Conservation (phyloP, 1,284 basidiomycete genomes). For the Rhodofomes roseus region DNA sequence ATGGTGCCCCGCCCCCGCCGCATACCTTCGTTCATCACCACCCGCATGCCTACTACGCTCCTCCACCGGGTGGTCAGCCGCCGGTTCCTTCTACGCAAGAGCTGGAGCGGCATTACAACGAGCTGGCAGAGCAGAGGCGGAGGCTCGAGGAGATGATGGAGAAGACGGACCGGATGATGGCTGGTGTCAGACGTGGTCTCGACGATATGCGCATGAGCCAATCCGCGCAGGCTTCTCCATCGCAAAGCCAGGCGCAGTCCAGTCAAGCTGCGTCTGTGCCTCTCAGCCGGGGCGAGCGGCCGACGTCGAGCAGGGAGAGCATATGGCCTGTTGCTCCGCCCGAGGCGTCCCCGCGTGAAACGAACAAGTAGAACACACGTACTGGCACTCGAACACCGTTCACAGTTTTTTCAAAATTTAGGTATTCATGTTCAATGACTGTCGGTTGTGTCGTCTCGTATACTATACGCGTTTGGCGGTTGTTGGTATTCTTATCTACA, state of each 20-base stretch:
- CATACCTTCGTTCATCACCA: slow-evolving; percentile 10
- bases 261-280: slow-evolving; percentile 25
- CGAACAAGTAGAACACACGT: slow-evolving; percentile 4
- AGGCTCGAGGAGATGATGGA: slow-evolving; percentile 68
- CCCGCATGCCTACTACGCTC: slow-evolving; percentile 20
- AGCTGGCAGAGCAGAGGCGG: slow-evolving; percentile 56
- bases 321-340: slow-evolving; percentile 33
- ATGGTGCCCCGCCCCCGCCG: slow-evolving; percentile 25
- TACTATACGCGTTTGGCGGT: background rate
- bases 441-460: background rate
- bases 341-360: slow-evolving; percentile 23
- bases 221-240: background rate
- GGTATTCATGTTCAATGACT: background rate
- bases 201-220: slow-evolving; percentile 56
- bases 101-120: slow-evolving; percentile 64
- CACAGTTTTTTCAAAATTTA: background rate
- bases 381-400: too few relatives aligned
- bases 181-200: slow-evolving; percentile 62
- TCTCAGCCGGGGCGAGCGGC: slow-evolving; percentile 24
- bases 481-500: background rate
- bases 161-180: slow-evolving; percentile 69
- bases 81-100: slow-evolving; percentile 53
- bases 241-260: slow-evolving; percentile 9
- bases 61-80: slow-evolving; percentile 19
- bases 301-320: slow-evolving; percentile 27